phyloP scores from a whole-genome alignment of 2,329 filamentous ascomycete species.

The Lachnum nothofagi region DNA sequence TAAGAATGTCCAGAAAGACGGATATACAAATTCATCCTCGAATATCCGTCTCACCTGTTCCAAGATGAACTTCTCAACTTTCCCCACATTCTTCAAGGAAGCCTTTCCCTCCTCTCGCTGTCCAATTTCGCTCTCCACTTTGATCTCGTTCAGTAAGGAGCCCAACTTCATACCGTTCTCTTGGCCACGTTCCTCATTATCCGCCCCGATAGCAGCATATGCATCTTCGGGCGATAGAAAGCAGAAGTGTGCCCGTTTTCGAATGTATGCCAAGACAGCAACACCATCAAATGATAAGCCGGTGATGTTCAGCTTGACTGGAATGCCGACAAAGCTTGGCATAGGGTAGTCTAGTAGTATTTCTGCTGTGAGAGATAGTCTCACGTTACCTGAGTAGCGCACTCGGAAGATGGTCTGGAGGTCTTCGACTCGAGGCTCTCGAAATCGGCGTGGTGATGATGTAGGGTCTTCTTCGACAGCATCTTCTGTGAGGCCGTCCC shows the following conservation, averaged over 20 bases:
- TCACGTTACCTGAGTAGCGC: slow-evolving; percentile 80
- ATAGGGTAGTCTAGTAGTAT: slow-evolving; percentile 97
- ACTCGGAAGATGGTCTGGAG: slow-evolving; percentile 90
- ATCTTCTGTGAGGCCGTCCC: slow-evolving; percentile 41
- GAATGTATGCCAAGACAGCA: slow-evolving; percentile 84
- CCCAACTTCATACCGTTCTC: slow-evolving; percentile 48
- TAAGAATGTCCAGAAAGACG: slow-evolving; percentile 96
- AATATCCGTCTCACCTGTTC: slow-evolving; percentile 96
- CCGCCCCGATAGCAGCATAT: slow-evolving; percentile 55
- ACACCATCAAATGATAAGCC: slow-evolving; percentile 93
- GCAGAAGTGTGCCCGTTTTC: slow-evolving; percentile 84
- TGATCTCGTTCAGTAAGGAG: slow-evolving; percentile 83
- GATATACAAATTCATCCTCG: slow-evolving; percentile 97
- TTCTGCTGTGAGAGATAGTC: slow-evolving; percentile 84
- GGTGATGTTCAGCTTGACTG: slow-evolving; percentile 89
- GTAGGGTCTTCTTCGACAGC: slow-evolving; percentile 28
- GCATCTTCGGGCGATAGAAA: slow-evolving; percentile 92
- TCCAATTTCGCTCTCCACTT: slow-evolving; percentile 95
- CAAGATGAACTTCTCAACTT: slow-evolving; percentile 94
- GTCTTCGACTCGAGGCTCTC: slow-evolving; percentile 76
- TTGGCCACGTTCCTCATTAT: slow-evolving; percentile 25
- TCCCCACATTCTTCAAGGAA: slow-evolving; percentile 95
- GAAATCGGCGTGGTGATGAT: slow-evolving; percentile 49
- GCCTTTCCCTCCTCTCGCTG: slow-evolving; percentile 87
- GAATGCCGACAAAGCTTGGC: slow-evolving; percentile 95